phyloP scores from a whole-genome alignment of 176 grass and related monocot genomes.

The Cenchrus fungigraminus region DNA sequence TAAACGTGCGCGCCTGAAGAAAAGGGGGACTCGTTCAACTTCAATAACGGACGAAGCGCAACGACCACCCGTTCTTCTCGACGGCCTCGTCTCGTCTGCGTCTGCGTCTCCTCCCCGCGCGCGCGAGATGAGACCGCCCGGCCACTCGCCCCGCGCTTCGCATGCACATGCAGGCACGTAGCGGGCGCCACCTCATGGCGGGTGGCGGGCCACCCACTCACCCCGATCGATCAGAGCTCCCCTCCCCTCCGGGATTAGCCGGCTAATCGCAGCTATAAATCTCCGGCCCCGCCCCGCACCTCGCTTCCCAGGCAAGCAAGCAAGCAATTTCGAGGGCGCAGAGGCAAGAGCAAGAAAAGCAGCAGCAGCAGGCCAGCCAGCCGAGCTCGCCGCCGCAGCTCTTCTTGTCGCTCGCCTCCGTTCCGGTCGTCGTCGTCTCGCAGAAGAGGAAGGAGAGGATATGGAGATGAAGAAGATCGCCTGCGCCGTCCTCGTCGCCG shows the following conservation, averaged over 20 bases:
- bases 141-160: conserved; percentile 20
- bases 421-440: background rate
- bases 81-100: too few species aligned
- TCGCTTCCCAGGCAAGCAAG: conserved; percentile 50
- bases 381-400: conserved; percentile 30
- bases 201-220: conserved; percentile 19
- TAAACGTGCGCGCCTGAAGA: background rate
- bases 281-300: background rate
- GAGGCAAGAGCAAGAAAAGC: conserved; percentile 8
- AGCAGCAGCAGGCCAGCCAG: conserved; percentile 28
- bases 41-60: background rate
- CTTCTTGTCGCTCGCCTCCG: conserved; percentile 49
- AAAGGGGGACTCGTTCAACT: conserved; percentile 28
- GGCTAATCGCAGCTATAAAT: conserved; percentile 65
- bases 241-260: background rate
- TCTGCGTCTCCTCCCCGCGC: background rate
- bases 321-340: conserved; percentile 8
- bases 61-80: conserved; percentile 28
- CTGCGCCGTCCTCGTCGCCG: conserved; percentile 78
- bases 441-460: conserved; percentile 8
- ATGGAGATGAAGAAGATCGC: conserved; percentile 98
- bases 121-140: conserved; percentile 19
- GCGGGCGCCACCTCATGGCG: conserved; percentile 44
- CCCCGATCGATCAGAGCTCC: background rate
- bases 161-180: conserved; percentile 55